Percentiles rank a stretch among this genome's conserved stretches.
phyloP scores from a whole-genome alignment of 768 basidiomycete species.

The Rhodotorula graminis region DNA sequence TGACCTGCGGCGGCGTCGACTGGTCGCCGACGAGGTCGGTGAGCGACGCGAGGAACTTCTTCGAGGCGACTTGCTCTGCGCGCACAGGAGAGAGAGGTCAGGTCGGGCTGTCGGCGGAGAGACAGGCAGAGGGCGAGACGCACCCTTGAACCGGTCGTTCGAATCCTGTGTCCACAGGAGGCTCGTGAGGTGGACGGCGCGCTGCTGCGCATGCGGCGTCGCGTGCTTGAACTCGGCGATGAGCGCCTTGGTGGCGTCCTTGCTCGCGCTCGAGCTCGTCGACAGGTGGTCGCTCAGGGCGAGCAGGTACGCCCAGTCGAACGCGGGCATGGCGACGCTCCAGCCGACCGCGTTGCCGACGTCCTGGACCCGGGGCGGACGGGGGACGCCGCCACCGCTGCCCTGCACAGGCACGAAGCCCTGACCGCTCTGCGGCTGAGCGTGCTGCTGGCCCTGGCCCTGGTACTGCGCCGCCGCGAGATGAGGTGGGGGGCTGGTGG shows the following conservation, averaged over 20 bases:
- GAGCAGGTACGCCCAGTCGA: conserved; percentile 34
- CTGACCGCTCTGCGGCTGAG: background rate
- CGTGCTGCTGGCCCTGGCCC: background rate
- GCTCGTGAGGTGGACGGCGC: conserved; percentile 13
- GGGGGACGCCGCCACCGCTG: background rate
- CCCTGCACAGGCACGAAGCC: background rate
- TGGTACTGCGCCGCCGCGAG: background rate
- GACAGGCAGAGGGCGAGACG: background rate
- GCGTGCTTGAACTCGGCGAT: conserved; percentile 40
- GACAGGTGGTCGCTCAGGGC: conserved; percentile 18
- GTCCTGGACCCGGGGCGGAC: conserved; percentile 13
- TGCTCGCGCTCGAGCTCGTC: background rate
- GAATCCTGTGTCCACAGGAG: conserved; percentile 34
- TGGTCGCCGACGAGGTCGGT: conserved; percentile 13
- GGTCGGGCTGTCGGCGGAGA: too few relatives aligned
- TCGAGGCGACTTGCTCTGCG: conserved; percentile 33
- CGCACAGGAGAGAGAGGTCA: background rate
- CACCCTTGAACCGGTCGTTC: conserved; percentile 32
- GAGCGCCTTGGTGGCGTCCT: conserved; percentile 35
- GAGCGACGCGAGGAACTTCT: conserved; percentile 38
- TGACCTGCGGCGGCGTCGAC: conserved; percentile 27
- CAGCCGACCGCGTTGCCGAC: conserved; percentile 34
- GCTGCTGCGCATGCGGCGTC: conserved; percentile 14
- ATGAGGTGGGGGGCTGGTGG: background rate
- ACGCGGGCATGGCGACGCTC: conserved; percentile 20